Base-by-base conservation (phyloP, 2,329 filamentous ascomycete genomes). In the Aspergillus ruber region DNA sequence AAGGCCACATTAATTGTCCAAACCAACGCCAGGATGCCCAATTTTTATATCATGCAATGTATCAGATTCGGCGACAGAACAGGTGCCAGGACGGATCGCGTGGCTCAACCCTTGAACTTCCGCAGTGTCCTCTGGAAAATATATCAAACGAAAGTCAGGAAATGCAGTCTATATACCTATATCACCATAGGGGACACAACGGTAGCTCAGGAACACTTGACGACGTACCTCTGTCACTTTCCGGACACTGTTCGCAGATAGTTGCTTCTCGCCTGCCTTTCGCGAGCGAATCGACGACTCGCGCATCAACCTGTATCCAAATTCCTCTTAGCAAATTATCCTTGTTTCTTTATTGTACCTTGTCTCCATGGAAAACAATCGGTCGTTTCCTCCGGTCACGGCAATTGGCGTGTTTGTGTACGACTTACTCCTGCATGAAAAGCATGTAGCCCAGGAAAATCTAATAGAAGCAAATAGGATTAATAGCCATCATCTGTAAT, bases 361-460 rank as follows among this genome's bases (percentile, higher is more conserved):
- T 29, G 23, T 9, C n/a, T 17, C 25, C n/a, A 23, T 15, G 15
- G 29, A 17, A 25, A 17, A 6, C 18, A 7, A 39, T 36, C 10
- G 32, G 4, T 29, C 13, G 17, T 2, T 20, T 7, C 12, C 4
- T 15, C 42, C 3, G 42, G 18, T 43, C 20, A 20, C 6, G 18
- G 35, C 13, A 29, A 9, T 33, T 21, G 21, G 21, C 18, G 35
- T 33, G 17, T 12, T 32, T 8, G 23, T 6, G 20, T 43, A 36
- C 44, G 18, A 65, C 75, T 53, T 69, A 82, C 78, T 80, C 76
- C 65, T 82, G 76, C 61, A 95, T 84, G 57, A 95, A 94, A 1
- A 93, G 75, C 54, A 88, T 80, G 55, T 94, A 94, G 62, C 93
- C 83, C 49, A 95, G 76, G 60, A 88, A 94, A 52, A 94, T 85